Evolutionary conservation across 192 early-diverging fungal species (phyloP).

Genomic region (Coemansia sp.): DNA sequence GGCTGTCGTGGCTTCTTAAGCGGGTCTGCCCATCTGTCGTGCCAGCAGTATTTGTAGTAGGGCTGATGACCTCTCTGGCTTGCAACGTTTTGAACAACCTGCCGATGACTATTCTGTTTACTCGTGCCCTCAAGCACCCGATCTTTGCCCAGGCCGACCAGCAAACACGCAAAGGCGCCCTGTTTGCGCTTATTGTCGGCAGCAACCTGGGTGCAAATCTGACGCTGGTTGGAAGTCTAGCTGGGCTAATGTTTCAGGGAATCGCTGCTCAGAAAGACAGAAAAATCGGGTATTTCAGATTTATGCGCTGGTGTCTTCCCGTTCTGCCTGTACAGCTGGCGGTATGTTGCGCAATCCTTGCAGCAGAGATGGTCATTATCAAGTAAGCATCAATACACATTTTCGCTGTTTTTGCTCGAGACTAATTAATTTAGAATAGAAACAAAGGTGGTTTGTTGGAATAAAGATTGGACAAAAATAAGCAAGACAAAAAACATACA

Average conservation of each 20-base stretch:
- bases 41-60: slow-evolving; percentile 63
- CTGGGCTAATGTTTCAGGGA: slow-evolving; percentile 61
- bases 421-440: no score
- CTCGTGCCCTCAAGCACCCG: slow-evolving; percentile 66
- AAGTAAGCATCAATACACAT: neutral
- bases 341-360: slow-evolving; percentile 27
- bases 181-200: slow-evolving; percentile 75
- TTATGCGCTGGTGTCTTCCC: slow-evolving; percentile 36
- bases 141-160: slow-evolving; percentile 52
- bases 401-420: no score
- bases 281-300: slow-evolving; percentile 31
- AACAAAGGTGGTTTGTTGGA: neutral
- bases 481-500: neutral
- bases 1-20: slow-evolving; percentile 62
- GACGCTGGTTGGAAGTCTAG: slow-evolving; percentile 70
- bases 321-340: slow-evolving; percentile 34
- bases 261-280: slow-evolving; percentile 30
- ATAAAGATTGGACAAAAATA: neutral
- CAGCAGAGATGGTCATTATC: slow-evolving; percentile 22
- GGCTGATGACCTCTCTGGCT: slow-evolving; percentile 61
- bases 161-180: slow-evolving; percentile 55
- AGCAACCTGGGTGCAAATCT: slow-evolving; percentile 83
- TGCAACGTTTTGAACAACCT: slow-evolving; percentile 83
- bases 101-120: slow-evolving; percentile 84
- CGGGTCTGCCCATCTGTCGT: slow-evolving; percentile 56